A percentile compares a stretch with the other conserved stretches of the same genome.
These are phyloP conservation scores for Trichoderma koningiopsis DNA, from an alignment of 2,329 filamentous ascomycete species.

Conservation along the genomic window DNA sequence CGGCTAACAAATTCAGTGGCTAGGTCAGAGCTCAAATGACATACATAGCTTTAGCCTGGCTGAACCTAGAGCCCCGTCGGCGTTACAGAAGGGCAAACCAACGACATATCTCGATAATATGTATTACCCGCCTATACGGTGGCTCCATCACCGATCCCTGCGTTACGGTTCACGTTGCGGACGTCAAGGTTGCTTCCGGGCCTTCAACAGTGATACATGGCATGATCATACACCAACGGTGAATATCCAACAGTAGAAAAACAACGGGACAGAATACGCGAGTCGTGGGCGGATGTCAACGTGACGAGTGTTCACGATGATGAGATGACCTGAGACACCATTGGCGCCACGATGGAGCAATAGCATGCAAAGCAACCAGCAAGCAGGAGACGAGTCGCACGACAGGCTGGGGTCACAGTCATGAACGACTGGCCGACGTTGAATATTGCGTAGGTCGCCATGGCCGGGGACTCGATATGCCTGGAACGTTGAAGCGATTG, in stretches of 20 bases:
- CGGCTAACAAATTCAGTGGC: background rate
- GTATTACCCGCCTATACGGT: background rate
- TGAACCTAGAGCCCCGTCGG: conserved; percentile 7
- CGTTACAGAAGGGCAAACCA: background rate
- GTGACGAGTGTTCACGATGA: background rate
- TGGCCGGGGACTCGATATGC: background rate
- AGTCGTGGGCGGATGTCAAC: background rate
- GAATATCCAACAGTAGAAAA: background rate
- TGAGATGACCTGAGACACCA: conserved; percentile 15
- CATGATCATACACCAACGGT: background rate
- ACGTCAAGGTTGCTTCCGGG: conserved; percentile 15
- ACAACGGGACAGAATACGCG: background rate
- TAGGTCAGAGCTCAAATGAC: background rate
- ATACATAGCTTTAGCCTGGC: background rate
- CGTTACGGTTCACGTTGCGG: conserved; percentile 7
- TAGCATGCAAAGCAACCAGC: background rate
- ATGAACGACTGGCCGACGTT: conserved; percentile 1
- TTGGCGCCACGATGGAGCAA: background rate
- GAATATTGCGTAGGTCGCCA: background rate
- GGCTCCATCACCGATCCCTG: background rate
- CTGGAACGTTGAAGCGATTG: conserved; percentile 20
- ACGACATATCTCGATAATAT: background rate
- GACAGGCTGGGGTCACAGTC: conserved; percentile 4
- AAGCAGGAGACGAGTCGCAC: conserved; percentile 9
- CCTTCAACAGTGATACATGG: background rate